These are phyloP conservation scores for Phalaenopsis hybrid DNA, from an alignment of 116 monocot species.

Conservation along the genomic window DNA sequence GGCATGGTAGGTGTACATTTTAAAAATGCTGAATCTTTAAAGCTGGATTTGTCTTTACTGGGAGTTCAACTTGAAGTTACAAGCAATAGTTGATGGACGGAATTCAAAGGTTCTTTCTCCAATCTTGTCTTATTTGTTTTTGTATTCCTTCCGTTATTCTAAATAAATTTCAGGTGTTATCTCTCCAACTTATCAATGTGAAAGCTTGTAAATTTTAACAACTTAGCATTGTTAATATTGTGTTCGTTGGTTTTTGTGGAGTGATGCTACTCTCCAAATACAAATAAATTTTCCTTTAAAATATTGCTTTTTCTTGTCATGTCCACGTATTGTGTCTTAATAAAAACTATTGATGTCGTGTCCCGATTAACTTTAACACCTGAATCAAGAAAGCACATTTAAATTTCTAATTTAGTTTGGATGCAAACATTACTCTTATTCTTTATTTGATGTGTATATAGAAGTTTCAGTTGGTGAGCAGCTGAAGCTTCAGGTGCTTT, in stretches of 20 bases:
- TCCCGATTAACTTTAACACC: too few relatives aligned
- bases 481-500: too few relatives aligned
- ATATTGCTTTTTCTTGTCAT: too few relatives aligned
- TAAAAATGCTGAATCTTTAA: constrained; percentile 50
- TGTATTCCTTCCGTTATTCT: background rate
- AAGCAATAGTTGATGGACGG: background rate
- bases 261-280: background rate
- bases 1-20: constrained; percentile 86
- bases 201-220: background rate
- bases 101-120: background rate
- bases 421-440: too few relatives aligned
- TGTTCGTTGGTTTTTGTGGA: background rate
- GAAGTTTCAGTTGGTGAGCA: too few relatives aligned
- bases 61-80: constrained; percentile 33
- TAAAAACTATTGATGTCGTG: too few relatives aligned
- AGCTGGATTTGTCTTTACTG: constrained; percentile 41
- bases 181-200: background rate
- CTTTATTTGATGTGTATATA: too few relatives aligned
- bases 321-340: too few relatives aligned
- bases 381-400: too few relatives aligned
- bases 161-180: background rate
- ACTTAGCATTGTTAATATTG: background rate
- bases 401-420: too few relatives aligned
- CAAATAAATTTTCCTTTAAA: too few relatives aligned
- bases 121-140: background rate